These are phyloP conservation scores for Termitomyces sp. DNA, from an alignment of 768 basidiomycete genomes.

Conservation along the genomic window DNA sequence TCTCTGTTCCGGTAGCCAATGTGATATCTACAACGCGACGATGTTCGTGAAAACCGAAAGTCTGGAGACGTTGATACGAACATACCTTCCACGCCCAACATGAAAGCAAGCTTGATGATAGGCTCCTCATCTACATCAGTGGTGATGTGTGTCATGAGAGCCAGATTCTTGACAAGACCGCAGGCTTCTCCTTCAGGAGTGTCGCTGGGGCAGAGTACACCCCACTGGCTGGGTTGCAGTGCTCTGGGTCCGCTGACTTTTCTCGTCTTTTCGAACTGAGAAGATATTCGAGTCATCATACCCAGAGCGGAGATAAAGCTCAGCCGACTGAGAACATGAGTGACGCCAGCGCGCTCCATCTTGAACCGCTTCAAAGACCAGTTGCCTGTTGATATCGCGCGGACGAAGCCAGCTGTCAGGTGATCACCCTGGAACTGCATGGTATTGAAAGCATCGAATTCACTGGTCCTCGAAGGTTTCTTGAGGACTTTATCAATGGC, in stretches of 20 bases:
- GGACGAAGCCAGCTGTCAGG: slow-evolving; percentile 91
- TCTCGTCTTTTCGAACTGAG: slow-evolving; percentile 98
- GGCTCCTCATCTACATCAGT: slow-evolving; percentile 98
- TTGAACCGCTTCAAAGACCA: slow-evolving; percentile 99
- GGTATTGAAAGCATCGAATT: slow-evolving; percentile 91
- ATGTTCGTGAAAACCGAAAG: slow-evolving; percentile 4
- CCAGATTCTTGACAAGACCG: slow-evolving; percentile 96
- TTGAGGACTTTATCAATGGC: slow-evolving; percentile 97
- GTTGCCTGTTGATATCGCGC: slow-evolving; percentile 97
- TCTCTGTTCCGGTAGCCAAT: slow-evolving; percentile 89
- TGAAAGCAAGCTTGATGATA: slow-evolving; percentile 80
- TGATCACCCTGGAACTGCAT: slow-evolving; percentile 97
- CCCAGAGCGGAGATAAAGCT: slow-evolving; percentile 97
- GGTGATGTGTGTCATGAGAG: slow-evolving; percentile 99
- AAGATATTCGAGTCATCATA: slow-evolving; percentile 99
- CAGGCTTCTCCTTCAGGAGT: slow-evolving; percentile 99
- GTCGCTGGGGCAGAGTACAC: slow-evolving; percentile 95
- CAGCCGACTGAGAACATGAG: slow-evolving; percentile 91
- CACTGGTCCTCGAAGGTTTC: slow-evolving; percentile 89
- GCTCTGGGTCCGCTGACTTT: slow-evolving; percentile 98
- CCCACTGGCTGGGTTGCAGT: slow-evolving; percentile 98
- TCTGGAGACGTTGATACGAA: background rate
- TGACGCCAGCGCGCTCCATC: slow-evolving; percentile 98
- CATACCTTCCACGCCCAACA: slow-evolving; percentile 96
- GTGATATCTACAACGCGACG: slow-evolving; percentile 64